These are phyloP conservation scores for Hamamelis virginiana DNA, from an alignment of 164 flowering plant genomes.

Conservation along the genomic window DNA sequence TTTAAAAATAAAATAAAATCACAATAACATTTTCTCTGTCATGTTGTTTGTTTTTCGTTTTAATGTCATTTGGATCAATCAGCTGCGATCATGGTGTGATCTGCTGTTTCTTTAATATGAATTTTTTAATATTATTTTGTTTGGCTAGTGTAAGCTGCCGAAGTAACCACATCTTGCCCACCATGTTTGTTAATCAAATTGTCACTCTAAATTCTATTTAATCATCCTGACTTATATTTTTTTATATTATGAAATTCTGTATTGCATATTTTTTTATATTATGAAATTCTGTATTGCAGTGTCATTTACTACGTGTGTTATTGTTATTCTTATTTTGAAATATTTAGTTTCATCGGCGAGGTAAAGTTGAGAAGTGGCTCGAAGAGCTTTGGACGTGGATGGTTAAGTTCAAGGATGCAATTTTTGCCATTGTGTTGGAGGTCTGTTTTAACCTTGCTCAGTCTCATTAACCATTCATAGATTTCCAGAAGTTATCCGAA, in stretches of 20 bases:
- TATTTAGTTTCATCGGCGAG: conserved; percentile 62
- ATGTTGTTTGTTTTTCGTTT: not conserved
- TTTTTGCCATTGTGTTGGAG: conserved; percentile 57
- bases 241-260: no score
- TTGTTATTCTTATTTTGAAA: conserved; percentile 14
- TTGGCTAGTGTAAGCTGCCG: no score
- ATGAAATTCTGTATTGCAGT: not conserved
- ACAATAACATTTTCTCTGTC: not conserved
- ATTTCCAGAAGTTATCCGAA: not conserved
- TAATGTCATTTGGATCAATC: no score
- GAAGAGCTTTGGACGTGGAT: conserved; percentile 85
- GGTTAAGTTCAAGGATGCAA: conserved; percentile 74
- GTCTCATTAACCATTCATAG: not conserved
- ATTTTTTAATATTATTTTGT: no score
- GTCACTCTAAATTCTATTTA: no score
- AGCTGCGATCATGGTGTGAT: no score
- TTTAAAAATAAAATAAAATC: no score
- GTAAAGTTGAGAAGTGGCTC: conserved; percentile 80
- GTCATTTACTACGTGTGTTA: not conserved
- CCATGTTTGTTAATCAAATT: no score
- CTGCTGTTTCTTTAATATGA: no score
- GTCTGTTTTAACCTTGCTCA: conserved; percentile 31
- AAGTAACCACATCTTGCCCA: no score
- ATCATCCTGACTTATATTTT: no score
- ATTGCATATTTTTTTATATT: not conserved